These are phyloP conservation scores for Eucalyptus erythrocorys DNA, from an alignment of 345 rosid genomes.

Conservation along the genomic window DNA sequence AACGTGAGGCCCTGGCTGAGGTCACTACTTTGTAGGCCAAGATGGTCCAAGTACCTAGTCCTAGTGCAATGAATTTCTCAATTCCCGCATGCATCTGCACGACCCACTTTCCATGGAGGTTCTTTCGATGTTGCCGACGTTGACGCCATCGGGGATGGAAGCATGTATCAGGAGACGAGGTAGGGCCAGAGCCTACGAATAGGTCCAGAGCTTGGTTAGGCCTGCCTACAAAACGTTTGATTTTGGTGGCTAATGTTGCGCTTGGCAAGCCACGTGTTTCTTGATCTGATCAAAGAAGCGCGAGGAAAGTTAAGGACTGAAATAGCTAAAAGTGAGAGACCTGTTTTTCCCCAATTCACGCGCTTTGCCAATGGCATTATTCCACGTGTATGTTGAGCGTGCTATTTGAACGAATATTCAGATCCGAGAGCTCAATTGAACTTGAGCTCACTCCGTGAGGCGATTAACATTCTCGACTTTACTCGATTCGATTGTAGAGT, in stretches of 20 bases:
- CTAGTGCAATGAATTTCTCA: background rate
- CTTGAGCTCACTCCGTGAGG: background rate
- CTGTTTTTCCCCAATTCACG: background rate
- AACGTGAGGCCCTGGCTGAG: background rate
- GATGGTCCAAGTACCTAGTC: background rate
- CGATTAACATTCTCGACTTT: background rate
- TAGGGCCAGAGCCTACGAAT: background rate
- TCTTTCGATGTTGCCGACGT: background rate
- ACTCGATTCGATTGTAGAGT: background rate
- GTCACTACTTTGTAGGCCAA: background rate
- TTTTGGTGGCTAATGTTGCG: background rate
- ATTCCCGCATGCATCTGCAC: background rate
- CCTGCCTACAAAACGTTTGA: background rate
- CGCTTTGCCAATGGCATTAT: background rate
- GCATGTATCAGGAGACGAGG: background rate
- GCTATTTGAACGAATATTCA: background rate
- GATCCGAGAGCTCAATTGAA: background rate
- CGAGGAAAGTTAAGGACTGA: background rate
- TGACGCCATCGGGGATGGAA: background rate
- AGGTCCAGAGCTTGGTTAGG: background rate
- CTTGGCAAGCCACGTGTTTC: background rate
- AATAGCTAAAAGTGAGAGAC: no score
- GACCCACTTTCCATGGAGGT: background rate
- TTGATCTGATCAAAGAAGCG: background rate
- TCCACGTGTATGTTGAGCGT: background rate